Base-by-base conservation (phyloP, 495 filamentous ascomycete genomes). In the Polyplosphaeria fusca region DNA sequence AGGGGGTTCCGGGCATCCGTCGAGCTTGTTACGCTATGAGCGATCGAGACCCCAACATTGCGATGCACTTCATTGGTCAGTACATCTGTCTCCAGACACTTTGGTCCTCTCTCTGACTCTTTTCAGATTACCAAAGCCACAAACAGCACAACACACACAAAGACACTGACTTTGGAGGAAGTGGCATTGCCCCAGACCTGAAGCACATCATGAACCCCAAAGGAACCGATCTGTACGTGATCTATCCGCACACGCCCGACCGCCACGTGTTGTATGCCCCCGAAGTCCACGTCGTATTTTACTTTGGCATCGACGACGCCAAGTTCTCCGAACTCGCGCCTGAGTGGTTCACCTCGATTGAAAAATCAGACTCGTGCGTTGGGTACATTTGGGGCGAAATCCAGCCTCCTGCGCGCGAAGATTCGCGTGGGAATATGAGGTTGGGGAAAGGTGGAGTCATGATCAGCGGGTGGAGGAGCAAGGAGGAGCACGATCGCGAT, bases 311-410 rank as follows among this genome's bases (percentile, higher is more conserved):
- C 39, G 39, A 43, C 39, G 39, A 11, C 18, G 39, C 7, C 39
- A 43, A 43, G 39, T 43, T 9, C 11, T 12, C 39, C 7, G 18
- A 43, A 19, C 39, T 43, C 9, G 39, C 39, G 39, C 39, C 39
- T 5, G 39, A 11, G 18, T 43, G 39, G 39, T 43, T 43, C 39
- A 43, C 11, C 39, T 9, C 39, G 11, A 43, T 43, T 19, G 39
- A 9, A 9, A 43, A 43, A 9, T 43, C 39, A 18, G 18, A 11
- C 5, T 9, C 39, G 5, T 43, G 39, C 39, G 19, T 18, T 9
- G 39, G 39, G 5, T 43, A 43, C 39, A 43, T 43, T 18, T 43
- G 11, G 11, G 39, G 39, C 39, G 39, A 43, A 43, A 18, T 43
- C 11, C 39, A 43, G 39, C 39, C 39, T 11, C 11, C 11, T 19